Percentiles rank a stretch among this genome's conserved stretches.
Evolutionary conservation across 2,329 filamentous ascomycete species (phyloP).

Genomic region (Monosporascus sp.): DNA sequence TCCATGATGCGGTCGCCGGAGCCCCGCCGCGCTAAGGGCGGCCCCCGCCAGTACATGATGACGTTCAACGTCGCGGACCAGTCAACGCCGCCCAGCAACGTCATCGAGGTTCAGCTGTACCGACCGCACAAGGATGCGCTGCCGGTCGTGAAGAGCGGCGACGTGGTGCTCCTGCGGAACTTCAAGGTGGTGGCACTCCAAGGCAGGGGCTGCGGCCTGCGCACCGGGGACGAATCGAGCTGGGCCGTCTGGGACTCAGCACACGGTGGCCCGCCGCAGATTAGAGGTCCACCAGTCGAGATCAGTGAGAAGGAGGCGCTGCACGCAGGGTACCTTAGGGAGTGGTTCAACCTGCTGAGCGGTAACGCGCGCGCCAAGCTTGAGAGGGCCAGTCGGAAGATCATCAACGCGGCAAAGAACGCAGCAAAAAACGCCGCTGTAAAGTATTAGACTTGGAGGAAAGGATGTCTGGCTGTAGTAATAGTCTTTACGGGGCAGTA

Average conservation of each 20-base stretch:
- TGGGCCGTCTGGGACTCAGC: conserved; percentile 55
- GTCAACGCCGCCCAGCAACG: conserved; percentile 42
- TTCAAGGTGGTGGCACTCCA: conserved; percentile 50
- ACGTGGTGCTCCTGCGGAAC: conserved; percentile 52
- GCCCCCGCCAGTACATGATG: conserved; percentile 55
- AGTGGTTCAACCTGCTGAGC: conserved; percentile 46
- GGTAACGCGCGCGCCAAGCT: conserved; percentile 40
- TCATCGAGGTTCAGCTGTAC: conserved; percentile 52
- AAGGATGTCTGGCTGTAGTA: too few species aligned
- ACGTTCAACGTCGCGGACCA: conserved; percentile 54
- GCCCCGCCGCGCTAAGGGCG: conserved; percentile 49
- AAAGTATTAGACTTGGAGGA: too few species aligned
- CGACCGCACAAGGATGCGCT: conserved; percentile 52
- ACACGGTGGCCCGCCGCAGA: conserved; percentile 40
- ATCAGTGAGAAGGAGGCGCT: conserved; percentile 42
- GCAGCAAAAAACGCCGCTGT: neutral
- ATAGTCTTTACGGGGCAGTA: too few species aligned
- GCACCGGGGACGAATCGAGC: conserved; percentile 48
- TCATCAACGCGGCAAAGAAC: conserved; percentile 17
- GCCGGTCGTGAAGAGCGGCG: conserved; percentile 49
- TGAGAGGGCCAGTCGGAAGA: conserved; percentile 39
- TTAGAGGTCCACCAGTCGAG: conserved; percentile 56
- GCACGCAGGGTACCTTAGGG: conserved; percentile 42
- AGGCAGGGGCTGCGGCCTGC: conserved; percentile 49
- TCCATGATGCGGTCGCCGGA: conserved; percentile 44